Conservation (phyloP, 75 land plant genomes). For the Azolla pinnata region DNA sequence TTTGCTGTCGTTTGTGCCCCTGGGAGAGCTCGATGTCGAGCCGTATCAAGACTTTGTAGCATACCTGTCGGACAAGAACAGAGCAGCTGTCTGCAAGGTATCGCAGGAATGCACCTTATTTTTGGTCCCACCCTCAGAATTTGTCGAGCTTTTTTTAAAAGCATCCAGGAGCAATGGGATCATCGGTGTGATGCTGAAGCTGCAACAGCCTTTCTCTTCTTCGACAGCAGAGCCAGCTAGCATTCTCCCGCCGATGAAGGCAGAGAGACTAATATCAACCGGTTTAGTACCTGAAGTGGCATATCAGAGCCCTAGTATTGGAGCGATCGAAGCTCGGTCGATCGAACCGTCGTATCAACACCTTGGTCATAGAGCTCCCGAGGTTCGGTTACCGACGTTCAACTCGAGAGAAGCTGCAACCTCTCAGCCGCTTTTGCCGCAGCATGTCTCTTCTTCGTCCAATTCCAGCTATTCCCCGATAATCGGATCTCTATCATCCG, state of each 20-base stretch:
- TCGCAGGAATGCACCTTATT: slow-evolving; percentile 73
- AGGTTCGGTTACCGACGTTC: no score
- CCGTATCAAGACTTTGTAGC: slow-evolving; percentile 85
- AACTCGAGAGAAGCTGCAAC: no score
- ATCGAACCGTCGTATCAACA: no score
- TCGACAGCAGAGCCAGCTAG: slow-evolving; percentile 1
- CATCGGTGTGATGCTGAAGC: slow-evolving; percentile 76
- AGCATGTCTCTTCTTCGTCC: no score
- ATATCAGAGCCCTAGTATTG: no score
- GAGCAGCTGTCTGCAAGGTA: slow-evolving; percentile 84
- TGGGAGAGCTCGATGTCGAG: slow-evolving; percentile 56
- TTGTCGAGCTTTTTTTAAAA: slow-evolving; percentile 74
- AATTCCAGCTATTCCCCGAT: no score
- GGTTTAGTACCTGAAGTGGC: no score
- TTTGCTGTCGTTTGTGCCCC: slow-evolving; percentile 86
- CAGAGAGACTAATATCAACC: not conserved
- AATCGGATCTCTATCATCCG: no score
- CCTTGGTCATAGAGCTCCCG: no score
- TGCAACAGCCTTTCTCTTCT: slow-evolving; percentile 33
- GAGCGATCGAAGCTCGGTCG: no score
- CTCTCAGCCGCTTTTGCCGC: no score
- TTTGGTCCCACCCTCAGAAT: slow-evolving; percentile 86
- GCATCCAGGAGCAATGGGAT: slow-evolving; percentile 73
- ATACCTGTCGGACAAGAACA: slow-evolving; percentile 79
- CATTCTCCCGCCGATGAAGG: not conserved